A percentile compares a stretch with the other conserved stretches of the same genome.
Conservation (phyloP, 805 yeast genomes). For the Cyberlindnera subsufficiens region DNA sequence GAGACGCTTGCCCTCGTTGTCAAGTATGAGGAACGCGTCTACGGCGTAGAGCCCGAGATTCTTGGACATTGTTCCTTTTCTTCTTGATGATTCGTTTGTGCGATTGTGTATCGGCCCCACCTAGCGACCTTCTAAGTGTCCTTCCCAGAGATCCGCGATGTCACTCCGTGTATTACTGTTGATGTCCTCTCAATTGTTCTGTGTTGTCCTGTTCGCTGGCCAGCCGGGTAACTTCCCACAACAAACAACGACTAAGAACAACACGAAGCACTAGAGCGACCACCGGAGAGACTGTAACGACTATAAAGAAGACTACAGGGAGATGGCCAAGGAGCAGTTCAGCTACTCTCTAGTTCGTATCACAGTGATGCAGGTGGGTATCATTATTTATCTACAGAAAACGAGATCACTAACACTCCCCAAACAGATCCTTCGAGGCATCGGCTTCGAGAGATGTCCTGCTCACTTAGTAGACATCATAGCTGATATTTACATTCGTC, state of each 20-base stretch:
- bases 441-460: conserved; percentile 78
- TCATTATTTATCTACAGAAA: too few species aligned
- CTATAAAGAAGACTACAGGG: neutral
- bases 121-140: too few species aligned
- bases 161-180: too few species aligned
- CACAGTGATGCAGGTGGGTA: conserved; percentile 40
- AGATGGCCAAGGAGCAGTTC: conserved; percentile 31
- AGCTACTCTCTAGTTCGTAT: conserved; percentile 41
- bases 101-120: too few species aligned
- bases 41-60: conserved; percentile 73
- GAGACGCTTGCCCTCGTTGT: conserved; percentile 72
- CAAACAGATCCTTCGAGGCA: conserved; percentile 54
- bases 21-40: conserved; percentile 74
- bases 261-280: neutral
- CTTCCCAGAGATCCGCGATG: too few species aligned
- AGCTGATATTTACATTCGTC: conserved; percentile 71
- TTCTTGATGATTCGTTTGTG: neutral
- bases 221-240: neutral
- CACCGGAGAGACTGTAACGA: too few species aligned
- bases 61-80: conserved; percentile 29
- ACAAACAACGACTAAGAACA: neutral
- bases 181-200: too few species aligned
- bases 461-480: conserved; percentile 66
- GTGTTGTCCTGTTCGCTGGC: neutral
- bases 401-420: neutral